Conservation (phyloP, 2,329 filamentous ascomycete genomes). For the Teratosphaeriaceae sp. region DNA sequence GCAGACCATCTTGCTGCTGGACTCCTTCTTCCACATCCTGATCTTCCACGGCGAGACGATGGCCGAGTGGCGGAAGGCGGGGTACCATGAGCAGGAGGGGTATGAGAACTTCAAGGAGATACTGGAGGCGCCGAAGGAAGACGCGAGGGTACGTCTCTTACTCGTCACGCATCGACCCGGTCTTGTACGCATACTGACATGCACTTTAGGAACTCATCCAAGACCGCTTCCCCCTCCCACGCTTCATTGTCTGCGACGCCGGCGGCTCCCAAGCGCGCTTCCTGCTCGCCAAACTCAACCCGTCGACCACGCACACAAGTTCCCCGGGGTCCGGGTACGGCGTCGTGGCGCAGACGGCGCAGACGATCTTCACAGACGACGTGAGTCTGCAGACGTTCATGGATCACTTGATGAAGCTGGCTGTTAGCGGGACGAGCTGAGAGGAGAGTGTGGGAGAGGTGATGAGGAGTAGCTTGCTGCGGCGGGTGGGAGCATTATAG, state of each 20-base stretch:
- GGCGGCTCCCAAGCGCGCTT: conserved; percentile 97
- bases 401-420: conserved; percentile 95
- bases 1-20: conserved; percentile 85
- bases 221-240: conserved; percentile 94
- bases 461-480: neutral
- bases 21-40: conserved; percentile 99
- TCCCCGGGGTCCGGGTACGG: conserved; percentile 65
- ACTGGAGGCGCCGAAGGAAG: conserved; percentile 90
- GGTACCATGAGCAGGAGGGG: conserved; percentile 95
- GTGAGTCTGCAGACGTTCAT: conserved; percentile 98
- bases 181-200: no score
- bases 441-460: neutral
- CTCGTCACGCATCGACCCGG: neutral
- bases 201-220: conserved; percentile 78
- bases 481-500: neutral
- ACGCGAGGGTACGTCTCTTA: conserved; percentile 66
- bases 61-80: conserved; percentile 95
- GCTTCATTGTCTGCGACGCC: conserved; percentile 98
- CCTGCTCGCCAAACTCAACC: conserved; percentile 93
- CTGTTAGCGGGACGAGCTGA: conserved; percentile 30
- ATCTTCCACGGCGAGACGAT: conserved; percentile 99
- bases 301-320: conserved; percentile 88
- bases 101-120: conserved; percentile 92
- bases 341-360: conserved; percentile 79
- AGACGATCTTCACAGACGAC: conserved; percentile 99